Base-by-base conservation (phyloP, 1,284 basidiomycete genomes). In the Schizophyllum commune region DNA sequence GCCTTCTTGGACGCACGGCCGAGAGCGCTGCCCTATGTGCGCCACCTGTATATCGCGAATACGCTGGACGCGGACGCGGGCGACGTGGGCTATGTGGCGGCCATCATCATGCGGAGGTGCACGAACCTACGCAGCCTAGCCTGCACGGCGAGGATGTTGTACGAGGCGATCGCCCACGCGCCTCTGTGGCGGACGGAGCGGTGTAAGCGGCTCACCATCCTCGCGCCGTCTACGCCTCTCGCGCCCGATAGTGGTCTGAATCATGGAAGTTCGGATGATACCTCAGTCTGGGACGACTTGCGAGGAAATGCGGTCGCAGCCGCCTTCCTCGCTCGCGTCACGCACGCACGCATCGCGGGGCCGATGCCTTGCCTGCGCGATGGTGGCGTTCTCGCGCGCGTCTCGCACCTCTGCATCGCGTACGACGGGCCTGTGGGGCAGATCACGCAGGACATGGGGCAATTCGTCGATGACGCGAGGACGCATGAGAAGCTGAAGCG, bases 101-200 rank as follows among this genome's bases (percentile, higher is more conserved):
- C 11, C 17, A 47, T 47, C 9, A 69, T 73, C 19, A 63, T 74
- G 59, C 63, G 64, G 57, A 61, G 61, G 21, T 74, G 73, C 63
- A 68, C 65, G n/a, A 64, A 67, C 34, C 34, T 74, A 33, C 64
- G 62, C 27, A 64, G 71, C 1, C 65, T 73, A 20, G 73, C 70
- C 3, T 69, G 70, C 56, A 69, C 66, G 52, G 65, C 67, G 17
- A 60, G 64, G 39, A 59, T 72, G 22, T 58, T 73, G 32, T 59
- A 63, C 1, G 59, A 67, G 13, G 63, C 66, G 5, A 58, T 71
- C 21, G 39, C 39, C 4, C 39, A 47, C 39, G 39, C 39, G 17
- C 39, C 39, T 2, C 39, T 47, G 9, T 47, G 9, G 13, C 2
- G 39, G 3, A 47, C 39, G 39, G 39, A 47, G 39, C 2, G 39